Base-by-base conservation (phyloP, 495 filamentous ascomycete genomes). In the Aspergillus avenaceus region DNA sequence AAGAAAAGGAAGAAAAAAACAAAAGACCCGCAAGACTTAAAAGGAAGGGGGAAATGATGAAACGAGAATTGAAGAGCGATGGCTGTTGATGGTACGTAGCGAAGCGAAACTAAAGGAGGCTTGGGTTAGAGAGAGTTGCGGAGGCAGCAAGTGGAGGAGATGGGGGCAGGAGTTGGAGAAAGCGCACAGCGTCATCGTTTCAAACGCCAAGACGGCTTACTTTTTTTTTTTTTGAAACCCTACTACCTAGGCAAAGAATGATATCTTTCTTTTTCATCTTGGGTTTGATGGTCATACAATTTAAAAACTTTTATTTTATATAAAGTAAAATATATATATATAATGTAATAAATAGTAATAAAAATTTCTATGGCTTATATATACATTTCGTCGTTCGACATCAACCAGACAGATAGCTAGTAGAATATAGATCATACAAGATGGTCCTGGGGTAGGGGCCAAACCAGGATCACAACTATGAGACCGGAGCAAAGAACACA, bases 141-240 rank as follows among this genome's bases (percentile, higher is more conserved):
- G 38, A 54, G 55, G 47, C 32, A 36, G 32, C 32, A 12, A n/a
- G 28, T 49, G 47, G 34, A 49, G 32, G 42, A 41, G 44, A 52
- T 45, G 34, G 18, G 7, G 12, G 5, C 4, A 16, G 29, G 4
- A 47, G 41, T 60, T 45, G 53, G 53, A 46, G 46, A 55, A 59
- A 36, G 25, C 34, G 29, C 27, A 32, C 45, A 52, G 56, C 56
- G 52, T 59, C 56, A 59, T 59, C 49, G 41, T 31, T 11, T 37
- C 26, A 32, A 18, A 19, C 31, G 55, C 55, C 55, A 58, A 58
- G 55, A 50, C 42, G n/a, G 22, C 45, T 12, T 21, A 8, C 34
- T 38, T 32, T n/a, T 13, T 11, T 8, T 31, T 2, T 11, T 31
- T 13, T 13, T 8, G 8, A 13, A 31, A 31, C 28, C 28, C 28